Evolutionary conservation across 2,329 filamentous ascomycete genomes (phyloP), one percentile per base, ranked within the genome.

Genomic region (Cercospora nicotianae): DNA sequence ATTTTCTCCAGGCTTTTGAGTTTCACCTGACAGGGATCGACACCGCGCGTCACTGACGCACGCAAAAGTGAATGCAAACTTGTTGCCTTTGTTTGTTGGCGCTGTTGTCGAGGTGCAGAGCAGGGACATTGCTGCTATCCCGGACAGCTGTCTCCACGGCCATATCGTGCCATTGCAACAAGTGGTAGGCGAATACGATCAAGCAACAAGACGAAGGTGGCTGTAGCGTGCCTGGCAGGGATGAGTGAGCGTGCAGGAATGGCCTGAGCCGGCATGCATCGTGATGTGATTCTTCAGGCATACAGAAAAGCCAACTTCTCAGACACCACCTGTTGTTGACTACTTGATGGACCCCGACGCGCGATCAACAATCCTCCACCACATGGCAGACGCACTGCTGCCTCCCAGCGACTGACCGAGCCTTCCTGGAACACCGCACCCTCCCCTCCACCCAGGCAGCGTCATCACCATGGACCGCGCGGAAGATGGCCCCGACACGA

Each of bases 401-500:
- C 62, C 66, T 53, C 57, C 55, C 62, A 33, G 30, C 62, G 62
- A 57, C 31, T 55, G 48, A 57, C 18, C 42, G 42, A 63, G 26
- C 51, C 39, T 36, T 12, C 57, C 42, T 12, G 36, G 36, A 48
- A n/a, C 39, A 26, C 23, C 45, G 31, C 31, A 42, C 18, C 23
- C 28, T n/a, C 33, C 30, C 20, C n/a, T 31, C 51, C 36, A 28
- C 31, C 26, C 20, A 31, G 28, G 45, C 57, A 58, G 20, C 39
- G 60, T 61, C 51, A 59, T 53, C 63, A 71, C 58, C 51, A 75
- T 73, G 73, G 69, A 71, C n/a, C 60, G 72, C 61, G 59, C 65
- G 20, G 80, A 83, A 71, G 83, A 91, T 74, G 90, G 87, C 80
- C 88, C 88, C 67, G 91, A 94, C 84, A 90, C 86, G 81, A 90